These are phyloP conservation scores for Saccharomycopsis lassenensis DNA, from an alignment of 805 yeast genomes.

Conservation along the genomic window DNA sequence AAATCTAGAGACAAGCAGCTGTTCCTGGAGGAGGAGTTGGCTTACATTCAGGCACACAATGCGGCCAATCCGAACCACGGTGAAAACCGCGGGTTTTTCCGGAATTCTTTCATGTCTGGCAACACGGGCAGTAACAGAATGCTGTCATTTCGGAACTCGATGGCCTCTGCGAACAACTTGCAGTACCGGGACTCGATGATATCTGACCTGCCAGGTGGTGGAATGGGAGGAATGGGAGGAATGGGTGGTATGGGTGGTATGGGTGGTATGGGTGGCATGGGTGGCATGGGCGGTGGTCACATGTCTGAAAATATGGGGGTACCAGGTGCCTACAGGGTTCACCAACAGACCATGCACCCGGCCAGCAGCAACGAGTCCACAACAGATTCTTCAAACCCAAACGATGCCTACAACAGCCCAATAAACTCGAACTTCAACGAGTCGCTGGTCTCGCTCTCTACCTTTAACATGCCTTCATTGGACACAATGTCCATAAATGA, in stretches of 20 bases:
- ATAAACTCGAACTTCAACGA: conserved; percentile 18
- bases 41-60: conserved; percentile 9
- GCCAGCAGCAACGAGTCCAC: conserved; percentile 11
- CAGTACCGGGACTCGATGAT: conserved; percentile 3
- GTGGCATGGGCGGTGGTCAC: too few relatives aligned
- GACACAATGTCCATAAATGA: conserved; percentile 17
- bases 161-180: too few relatives aligned
- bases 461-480: conserved; percentile 18
- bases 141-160: too few relatives aligned
- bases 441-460: conserved; percentile 16
- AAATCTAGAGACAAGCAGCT: conserved; percentile 15
- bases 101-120: too few relatives aligned
- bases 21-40: conserved; percentile 14
- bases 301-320: too few relatives aligned
- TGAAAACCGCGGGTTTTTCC: too few relatives aligned
- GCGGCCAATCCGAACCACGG: background rate
- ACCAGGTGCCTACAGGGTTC: conserved; percentile 4
- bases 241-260: background rate
- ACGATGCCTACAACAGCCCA: conserved; percentile 17
- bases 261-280: too few relatives aligned
- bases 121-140: too few relatives aligned
- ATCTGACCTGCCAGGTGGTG: too few relatives aligned
- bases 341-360: conserved; percentile 6
- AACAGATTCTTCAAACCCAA: conserved; percentile 10
- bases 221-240: too few relatives aligned